Base-by-base conservation (phyloP, 148 eudicot genomes). In the Pouteria glomerata region DNA sequence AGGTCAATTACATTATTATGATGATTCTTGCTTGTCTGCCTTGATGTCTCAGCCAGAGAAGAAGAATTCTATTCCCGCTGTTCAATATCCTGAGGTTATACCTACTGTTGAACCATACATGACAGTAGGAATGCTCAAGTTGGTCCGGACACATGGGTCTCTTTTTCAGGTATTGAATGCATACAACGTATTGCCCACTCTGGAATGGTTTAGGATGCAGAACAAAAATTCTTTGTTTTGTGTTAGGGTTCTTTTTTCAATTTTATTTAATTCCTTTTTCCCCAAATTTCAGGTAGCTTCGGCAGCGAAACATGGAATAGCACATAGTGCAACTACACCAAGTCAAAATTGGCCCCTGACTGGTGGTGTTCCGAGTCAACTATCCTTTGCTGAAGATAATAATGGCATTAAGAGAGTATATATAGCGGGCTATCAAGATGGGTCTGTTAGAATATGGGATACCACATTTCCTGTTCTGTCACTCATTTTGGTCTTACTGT, bases 391-490 rank as follows among this genome's bases (percentile, higher is more conserved):
- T 66, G 87, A 83, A 78, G 79, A 76, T 75, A 73, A 76, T 75
- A 73, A 76, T 50, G 66, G 57, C 70, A 80, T 87, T 60, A 81
- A 85, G 80, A 84, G 88, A 76, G 56, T 96, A 39, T 92, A 90
- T 79, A 77, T 96, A 69, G 97, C 93, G 80, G 99, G 99, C 56
- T 96, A 96, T 84, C 89, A 88, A 77, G 94, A 96, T 80, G 97
- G 99, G 64, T 84, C 88, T 47, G 85, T 88, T 71, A 78, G 82
- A 75, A 75, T 92, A 41, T 96, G 94, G 92, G 94, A 92, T 82
- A 92, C 94, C 68, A 90, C 97, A 35, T 88, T 82, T 72, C 97
- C 99, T 31, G 83, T 82, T 69, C 66, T 92, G 72, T 85, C 89
- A 51, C 88, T 73, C 72, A 78, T 90, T 50, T 79, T 74, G 70